Percentiles rank a stretch among this genome's conserved stretches.
Evolutionary conservation across 1,284 basidiomycete genomes (phyloP).

Genomic region (Boletus smithii): DNA sequence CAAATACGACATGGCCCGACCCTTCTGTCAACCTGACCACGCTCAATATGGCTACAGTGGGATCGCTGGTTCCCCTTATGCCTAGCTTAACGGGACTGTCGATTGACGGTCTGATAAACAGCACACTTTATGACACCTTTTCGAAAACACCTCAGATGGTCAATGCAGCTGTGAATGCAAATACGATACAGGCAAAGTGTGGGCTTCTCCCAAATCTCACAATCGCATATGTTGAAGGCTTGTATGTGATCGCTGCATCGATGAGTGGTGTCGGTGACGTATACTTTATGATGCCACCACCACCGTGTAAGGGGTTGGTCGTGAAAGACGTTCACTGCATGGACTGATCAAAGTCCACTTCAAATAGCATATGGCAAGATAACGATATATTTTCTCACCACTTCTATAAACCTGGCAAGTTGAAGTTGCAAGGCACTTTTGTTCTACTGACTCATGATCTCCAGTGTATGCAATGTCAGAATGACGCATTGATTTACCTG

Average conservation of each 20-base stretch:
- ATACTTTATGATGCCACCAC: background rate
- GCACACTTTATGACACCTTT: background rate
- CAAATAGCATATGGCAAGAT: background rate
- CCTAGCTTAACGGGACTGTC: background rate
- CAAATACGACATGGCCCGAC: slow-evolving; percentile 3
- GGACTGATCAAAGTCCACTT: background rate
- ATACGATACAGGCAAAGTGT: background rate
- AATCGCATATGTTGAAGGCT: background rate
- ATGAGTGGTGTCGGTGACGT: background rate
- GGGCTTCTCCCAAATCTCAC: background rate
- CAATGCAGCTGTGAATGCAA: background rate
- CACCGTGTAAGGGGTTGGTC: background rate
- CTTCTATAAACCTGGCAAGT: no score
- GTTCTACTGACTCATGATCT: background rate
- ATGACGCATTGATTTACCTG: background rate
- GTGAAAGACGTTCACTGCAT: background rate
- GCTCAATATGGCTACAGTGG: background rate
- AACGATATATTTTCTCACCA: background rate
- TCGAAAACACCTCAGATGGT: background rate
- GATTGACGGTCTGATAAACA: background rate
- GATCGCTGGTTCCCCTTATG: background rate
- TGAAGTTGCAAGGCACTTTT: background rate
- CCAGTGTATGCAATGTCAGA: background rate
- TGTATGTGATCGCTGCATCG: background rate
- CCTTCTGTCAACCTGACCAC: background rate